Evolutionary conservation across 176 grass and related monocot species (phyloP).

Genomic region (Elymus sibiricus): DNA sequence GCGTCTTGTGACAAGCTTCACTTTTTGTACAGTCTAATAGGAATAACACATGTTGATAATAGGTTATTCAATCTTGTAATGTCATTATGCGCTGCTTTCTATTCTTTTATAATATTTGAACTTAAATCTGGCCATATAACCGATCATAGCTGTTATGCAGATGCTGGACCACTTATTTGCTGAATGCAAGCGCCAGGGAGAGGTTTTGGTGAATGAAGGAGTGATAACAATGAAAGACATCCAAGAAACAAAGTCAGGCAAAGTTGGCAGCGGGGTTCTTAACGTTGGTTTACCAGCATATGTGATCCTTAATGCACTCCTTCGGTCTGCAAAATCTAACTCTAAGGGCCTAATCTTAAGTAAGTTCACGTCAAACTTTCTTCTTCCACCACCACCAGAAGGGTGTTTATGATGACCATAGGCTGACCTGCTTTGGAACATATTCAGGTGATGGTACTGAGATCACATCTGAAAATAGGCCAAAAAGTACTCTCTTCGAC

Average conservation of each 20-base stretch:
- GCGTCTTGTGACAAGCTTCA: conserved; percentile 2
- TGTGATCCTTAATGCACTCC: conserved; percentile 77
- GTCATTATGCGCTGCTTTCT: background rate
- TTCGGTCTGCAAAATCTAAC: conserved; percentile 64
- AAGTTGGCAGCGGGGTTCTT: conserved; percentile 62
- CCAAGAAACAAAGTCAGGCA: conserved; percentile 75
- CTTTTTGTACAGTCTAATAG: background rate
- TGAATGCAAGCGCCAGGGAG: conserved; percentile 68
- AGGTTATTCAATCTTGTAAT: background rate
- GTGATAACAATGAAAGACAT: conserved; percentile 74
- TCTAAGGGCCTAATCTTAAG: conserved; percentile 68
- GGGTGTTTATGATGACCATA: background rate
- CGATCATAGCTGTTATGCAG: conserved; percentile 38
- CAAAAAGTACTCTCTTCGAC: conserved; percentile 58
- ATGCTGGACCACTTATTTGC: conserved; percentile 75
- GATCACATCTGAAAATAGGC: conserved; percentile 84
- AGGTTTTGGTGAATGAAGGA: conserved; percentile 66
- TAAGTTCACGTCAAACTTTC: conserved; percentile 31
- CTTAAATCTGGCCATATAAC: conserved; percentile 14
- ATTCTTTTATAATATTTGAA: background rate
- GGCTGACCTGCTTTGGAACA: conserved; percentile 4
- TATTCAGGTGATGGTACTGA: conserved; percentile 63
- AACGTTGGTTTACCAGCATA: conserved; percentile 90
- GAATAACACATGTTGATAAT: background rate
- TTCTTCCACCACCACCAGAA: background rate